Percentiles rank a stretch among this genome's conserved stretches.
Conservation (phyloP, 352 stramenopile species). For the Pythium monospermum region DNA sequence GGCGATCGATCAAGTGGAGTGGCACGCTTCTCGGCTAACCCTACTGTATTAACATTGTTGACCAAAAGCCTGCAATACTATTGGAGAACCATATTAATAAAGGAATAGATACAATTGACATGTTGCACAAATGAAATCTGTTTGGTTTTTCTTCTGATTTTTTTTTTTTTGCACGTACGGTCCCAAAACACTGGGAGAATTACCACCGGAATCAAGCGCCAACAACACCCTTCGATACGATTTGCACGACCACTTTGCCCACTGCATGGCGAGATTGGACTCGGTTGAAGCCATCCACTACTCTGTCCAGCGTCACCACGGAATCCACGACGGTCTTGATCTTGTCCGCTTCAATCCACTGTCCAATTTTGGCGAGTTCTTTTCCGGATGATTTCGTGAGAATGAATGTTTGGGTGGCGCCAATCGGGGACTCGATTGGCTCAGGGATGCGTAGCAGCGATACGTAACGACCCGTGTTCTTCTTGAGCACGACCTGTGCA, state of each 20-base stretch:
- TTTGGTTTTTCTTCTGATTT: too few relatives aligned
- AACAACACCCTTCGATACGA: too few relatives aligned
- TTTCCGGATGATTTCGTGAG: slow-evolving; percentile 17
- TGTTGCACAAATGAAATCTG: too few relatives aligned
- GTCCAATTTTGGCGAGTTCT: slow-evolving; percentile 32
- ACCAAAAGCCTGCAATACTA: too few relatives aligned
- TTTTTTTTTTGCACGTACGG: too few relatives aligned
- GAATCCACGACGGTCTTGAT: slow-evolving; percentile 34
- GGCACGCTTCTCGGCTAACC: too few relatives aligned
- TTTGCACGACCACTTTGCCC: slow-evolving; percentile 25
- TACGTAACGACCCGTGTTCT: slow-evolving; percentile 34
- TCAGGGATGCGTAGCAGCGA: slow-evolving; percentile 27
- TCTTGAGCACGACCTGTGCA: slow-evolving; percentile 33
- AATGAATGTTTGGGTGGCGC: slow-evolving; percentile 24
- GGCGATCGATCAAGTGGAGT: too few relatives aligned
- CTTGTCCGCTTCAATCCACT: slow-evolving; percentile 36
- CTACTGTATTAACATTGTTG: too few relatives aligned
- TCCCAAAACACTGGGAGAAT: too few relatives aligned
- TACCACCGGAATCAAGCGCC: too few relatives aligned
- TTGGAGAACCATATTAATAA: too few relatives aligned
- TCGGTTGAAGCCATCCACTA: slow-evolving; percentile 35
- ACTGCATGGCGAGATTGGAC: slow-evolving; percentile 39
- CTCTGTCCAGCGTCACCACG: slow-evolving; percentile 43
- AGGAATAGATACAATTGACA: too few relatives aligned
- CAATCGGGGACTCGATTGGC: slow-evolving; percentile 53